Percentiles rank a stretch among this genome's conserved stretches.
These are phyloP conservation scores for sweet orange (Citrus sinensis) DNA, from an alignment of 345 rosid species.

Conservation along the genomic window DNA sequence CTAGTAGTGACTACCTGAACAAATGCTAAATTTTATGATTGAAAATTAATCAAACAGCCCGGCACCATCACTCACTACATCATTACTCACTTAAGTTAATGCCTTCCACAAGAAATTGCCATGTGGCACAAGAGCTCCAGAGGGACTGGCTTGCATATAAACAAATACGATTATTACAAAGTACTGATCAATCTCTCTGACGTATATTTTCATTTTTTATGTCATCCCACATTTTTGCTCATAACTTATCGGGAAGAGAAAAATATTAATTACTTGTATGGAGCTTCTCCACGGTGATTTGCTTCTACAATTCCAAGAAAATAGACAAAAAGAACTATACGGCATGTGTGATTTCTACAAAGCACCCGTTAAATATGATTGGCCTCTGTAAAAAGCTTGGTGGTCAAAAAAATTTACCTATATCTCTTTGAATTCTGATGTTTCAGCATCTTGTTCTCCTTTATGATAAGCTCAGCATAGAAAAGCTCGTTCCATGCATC, in stretches of 20 bases:
- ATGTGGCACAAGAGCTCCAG: not conserved
- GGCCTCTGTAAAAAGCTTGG: not conserved
- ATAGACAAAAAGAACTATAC: conserved; percentile 5
- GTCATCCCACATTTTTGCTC: not conserved
- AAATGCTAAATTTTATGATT: too few species aligned
- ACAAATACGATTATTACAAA: not conserved
- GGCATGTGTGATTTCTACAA: conserved; percentile 10
- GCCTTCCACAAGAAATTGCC: too few species aligned
- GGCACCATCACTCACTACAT: too few species aligned
- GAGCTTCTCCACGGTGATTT: conserved; percentile 8
- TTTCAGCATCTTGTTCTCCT: conserved; percentile 40
- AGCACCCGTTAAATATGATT: not conserved
- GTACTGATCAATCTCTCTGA: not conserved
- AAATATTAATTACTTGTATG: not conserved
- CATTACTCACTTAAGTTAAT: too few species aligned
- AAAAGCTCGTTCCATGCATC: conserved; percentile 92
- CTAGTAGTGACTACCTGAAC: too few species aligned
- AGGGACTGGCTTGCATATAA: not conserved
- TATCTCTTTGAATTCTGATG: conserved; percentile 27
- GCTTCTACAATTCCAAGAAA: conserved; percentile 19
- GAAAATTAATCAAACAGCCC: too few species aligned
- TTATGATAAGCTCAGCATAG: conserved; percentile 65
- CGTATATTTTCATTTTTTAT: not conserved
- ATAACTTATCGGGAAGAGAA: conserved; percentile 1
- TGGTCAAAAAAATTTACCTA: conserved; percentile 12